Percentiles rank a stretch among this genome's conserved stretches.
Conservation (phyloP, 495 filamentous ascomycete genomes). For the Talaromyces ruber region DNA sequence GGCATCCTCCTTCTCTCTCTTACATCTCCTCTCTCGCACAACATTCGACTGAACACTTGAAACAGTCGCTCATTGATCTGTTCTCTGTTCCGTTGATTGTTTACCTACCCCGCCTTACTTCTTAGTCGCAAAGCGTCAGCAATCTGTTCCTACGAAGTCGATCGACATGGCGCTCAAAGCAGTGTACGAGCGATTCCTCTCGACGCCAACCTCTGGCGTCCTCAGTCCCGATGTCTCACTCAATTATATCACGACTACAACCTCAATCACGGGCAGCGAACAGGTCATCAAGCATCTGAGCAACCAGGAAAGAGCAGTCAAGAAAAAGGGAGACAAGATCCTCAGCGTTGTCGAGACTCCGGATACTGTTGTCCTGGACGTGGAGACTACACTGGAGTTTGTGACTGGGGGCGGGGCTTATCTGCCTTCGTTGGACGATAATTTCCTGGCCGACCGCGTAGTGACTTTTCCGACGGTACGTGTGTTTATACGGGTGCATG, state of each 20-base stretch:
- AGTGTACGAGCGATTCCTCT: conserved; percentile 72
- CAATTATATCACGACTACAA: conserved; percentile 88
- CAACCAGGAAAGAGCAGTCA: conserved; percentile 52
- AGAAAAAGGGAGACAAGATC: conserved; percentile 70
- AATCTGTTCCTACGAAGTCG: background rate
- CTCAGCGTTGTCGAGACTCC: conserved; percentile 63
- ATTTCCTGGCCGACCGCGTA: conserved; percentile 79
- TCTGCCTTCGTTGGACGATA: conserved; percentile 86
- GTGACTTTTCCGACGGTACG: conserved; percentile 78
- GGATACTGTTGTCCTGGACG: conserved; percentile 62
- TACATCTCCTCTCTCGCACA: background rate
- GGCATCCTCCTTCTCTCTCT: background rate
- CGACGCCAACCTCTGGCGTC: conserved; percentile 52
- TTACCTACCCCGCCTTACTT: conserved; percentile 2
- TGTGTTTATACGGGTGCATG: conserved; percentile 11
- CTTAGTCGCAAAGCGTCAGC: background rate
- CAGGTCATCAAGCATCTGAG: conserved; percentile 72
- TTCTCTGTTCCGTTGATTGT: background rate
- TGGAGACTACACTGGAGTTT: conserved; percentile 81
- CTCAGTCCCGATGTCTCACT: conserved; percentile 66
- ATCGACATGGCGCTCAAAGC: conserved; percentile 53
- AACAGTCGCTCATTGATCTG: background rate
- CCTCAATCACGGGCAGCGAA: conserved; percentile 42
- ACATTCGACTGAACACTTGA: background rate
- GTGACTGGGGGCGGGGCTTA: conserved; percentile 72